Percentiles rank a stretch among this genome's conserved stretches.
Evolutionary conservation across 148 eudicot genomes (phyloP).

Genomic region (Rhododendron molle): DNA sequence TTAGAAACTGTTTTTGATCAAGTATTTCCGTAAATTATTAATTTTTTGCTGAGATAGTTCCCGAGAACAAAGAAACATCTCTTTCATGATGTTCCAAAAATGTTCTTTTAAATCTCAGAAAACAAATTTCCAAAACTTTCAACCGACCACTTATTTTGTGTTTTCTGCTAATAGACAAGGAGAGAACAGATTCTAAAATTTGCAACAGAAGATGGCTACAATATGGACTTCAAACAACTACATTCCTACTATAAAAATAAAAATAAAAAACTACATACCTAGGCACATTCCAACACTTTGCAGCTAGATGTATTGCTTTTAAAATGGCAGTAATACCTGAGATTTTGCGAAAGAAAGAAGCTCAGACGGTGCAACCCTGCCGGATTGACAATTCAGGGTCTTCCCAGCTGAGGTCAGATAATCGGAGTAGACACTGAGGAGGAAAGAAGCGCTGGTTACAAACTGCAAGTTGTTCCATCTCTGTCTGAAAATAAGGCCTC

Average conservation of each 20-base stretch:
- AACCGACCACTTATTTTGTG: background rate
- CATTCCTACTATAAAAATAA: background rate
- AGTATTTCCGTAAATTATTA: too few relatives aligned
- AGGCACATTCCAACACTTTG: background rate
- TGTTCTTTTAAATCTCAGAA: background rate
- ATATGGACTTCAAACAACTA: background rate
- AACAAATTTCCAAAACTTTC: background rate
- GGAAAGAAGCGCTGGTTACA: conserved; percentile 92
- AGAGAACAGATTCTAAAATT: background rate
- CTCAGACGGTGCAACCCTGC: conserved; percentile 53
- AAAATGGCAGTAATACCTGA: conserved; percentile 43
- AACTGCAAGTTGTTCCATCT: conserved; percentile 99
- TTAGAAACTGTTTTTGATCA: too few relatives aligned
- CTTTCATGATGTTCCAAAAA: background rate
- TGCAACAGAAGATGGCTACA: background rate
- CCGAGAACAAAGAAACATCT: background rate
- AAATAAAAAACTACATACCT: background rate
- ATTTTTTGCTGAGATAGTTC: background rate
- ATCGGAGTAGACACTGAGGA: conserved; percentile 79
- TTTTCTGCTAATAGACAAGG: background rate
- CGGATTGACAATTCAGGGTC: conserved; percentile 49
- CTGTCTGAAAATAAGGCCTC: conserved; percentile 86
- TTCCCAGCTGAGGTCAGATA: conserved; percentile 69
- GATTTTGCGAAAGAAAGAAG: conserved; percentile 72
- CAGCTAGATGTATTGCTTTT: background rate